These are phyloP conservation scores for Hypericum androsaemum DNA, from an alignment of 345 rosid genomes.

Conservation along the genomic window DNA sequence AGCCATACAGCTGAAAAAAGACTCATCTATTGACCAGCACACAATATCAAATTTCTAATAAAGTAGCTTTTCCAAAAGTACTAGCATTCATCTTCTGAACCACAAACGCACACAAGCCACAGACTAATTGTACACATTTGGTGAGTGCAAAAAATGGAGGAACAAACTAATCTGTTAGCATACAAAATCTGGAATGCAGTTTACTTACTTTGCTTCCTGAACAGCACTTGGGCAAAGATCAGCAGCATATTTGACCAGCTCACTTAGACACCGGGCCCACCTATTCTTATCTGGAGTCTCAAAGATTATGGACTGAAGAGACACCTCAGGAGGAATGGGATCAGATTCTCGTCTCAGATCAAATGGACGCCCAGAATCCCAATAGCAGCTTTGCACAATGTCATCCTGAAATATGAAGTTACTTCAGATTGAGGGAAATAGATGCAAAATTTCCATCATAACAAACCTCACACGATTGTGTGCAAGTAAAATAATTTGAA, in stretches of 20 bases:
- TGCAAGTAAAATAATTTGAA: conserved; percentile 9
- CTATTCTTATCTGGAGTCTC: conserved; percentile 96
- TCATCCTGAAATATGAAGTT: conserved; percentile 55
- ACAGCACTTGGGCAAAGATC: conserved; percentile 95
- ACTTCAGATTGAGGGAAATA: neutral
- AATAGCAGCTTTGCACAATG: conserved; percentile 92
- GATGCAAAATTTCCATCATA: neutral
- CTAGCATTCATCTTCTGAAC: no score
- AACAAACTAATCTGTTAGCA: conserved; percentile 6
- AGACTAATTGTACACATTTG: no score
- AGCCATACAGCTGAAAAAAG: no score
- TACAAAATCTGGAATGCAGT: neutral
- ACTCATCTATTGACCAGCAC: no score
- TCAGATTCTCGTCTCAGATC: conserved; percentile 87
- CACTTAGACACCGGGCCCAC: conserved; percentile 95
- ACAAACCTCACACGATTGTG: conserved; percentile 3
- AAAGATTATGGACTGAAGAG: conserved; percentile 86
- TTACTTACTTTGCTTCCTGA: conserved; percentile 83
- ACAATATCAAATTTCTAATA: no score
- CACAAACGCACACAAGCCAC: no score
- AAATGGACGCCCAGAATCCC: conserved; percentile 91
- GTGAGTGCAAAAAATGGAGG: conserved; percentile 8
- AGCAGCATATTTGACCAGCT: conserved; percentile 86
- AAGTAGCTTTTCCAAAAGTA: no score
- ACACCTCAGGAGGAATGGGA: conserved; percentile 82